Evolutionary conservation across 2,329 filamentous ascomycete species (phyloP).

Genomic region (Coniochaeta sp.): DNA sequence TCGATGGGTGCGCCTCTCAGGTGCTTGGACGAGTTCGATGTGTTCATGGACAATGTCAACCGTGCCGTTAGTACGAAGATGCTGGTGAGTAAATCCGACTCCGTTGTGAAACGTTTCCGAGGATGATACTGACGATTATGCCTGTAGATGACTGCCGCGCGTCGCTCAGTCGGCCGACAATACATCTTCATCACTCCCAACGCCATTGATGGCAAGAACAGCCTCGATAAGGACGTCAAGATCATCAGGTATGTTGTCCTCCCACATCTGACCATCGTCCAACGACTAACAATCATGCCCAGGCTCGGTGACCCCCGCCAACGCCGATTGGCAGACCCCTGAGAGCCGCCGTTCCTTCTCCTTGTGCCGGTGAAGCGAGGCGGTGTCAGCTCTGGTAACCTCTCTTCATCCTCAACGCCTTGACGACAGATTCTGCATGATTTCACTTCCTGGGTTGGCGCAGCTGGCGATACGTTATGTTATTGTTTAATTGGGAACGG

Average conservation of each 20-base stretch:
- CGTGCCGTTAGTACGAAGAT: slow-evolving; percentile 87
- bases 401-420: too few species aligned
- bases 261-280: slow-evolving; percentile 4
- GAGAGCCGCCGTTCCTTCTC: background rate
- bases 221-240: slow-evolving; percentile 63
- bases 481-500: too few species aligned
- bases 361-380: too few species aligned
- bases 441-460: too few species aligned
- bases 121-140: background rate
- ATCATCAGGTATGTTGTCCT: slow-evolving; percentile 57
- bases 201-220: slow-evolving; percentile 57
- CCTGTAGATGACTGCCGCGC: slow-evolving; percentile 68
- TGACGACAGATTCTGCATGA: too few species aligned
- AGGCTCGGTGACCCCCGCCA: slow-evolving; percentile 56
- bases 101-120: too few species aligned
- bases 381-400: too few species aligned
- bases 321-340: slow-evolving; percentile 31
- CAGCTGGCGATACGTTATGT: too few species aligned
- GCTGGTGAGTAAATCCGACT: slow-evolving; percentile 60
- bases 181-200: slow-evolving; percentile 97
- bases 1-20: slow-evolving; percentile 94
- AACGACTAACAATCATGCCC: slow-evolving; percentile 16
- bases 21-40: slow-evolving; percentile 96
- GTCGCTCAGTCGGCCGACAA: slow-evolving; percentile 81
- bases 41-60: slow-evolving; percentile 99